Conservation (phyloP, 169 alveolate genomes). For the Amoebophrya sp. region DNA sequence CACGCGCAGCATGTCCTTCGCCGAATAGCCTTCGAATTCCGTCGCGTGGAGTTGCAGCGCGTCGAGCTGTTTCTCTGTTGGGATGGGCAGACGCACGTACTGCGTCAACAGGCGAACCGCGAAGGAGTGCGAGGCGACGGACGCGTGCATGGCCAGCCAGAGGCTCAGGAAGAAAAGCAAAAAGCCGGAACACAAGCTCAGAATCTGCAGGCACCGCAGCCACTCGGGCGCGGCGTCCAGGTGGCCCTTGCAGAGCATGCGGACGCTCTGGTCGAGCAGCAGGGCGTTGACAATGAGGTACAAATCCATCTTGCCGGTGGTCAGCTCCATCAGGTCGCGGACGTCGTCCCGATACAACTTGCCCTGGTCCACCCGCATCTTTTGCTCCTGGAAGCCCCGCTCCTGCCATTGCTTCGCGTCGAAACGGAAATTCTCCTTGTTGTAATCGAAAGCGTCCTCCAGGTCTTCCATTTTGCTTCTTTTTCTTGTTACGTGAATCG, state of each 20-base stretch:
- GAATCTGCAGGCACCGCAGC: not conserved
- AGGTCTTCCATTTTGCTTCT: not conserved
- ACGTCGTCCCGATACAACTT: not conserved
- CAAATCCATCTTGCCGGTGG: not conserved
- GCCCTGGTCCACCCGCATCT: not conserved
- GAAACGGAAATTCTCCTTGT: not conserved
- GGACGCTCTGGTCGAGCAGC: not conserved
- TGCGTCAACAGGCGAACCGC: not conserved
- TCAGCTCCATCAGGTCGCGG: conserved; percentile 23
- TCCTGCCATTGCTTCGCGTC: conserved; percentile 24
- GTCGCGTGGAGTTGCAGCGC: not conserved
- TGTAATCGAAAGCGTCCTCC: not conserved
- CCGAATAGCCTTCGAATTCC: not conserved
- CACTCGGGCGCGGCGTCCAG: conserved; percentile 20
- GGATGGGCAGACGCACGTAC: not conserved
- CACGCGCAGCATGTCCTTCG: not conserved
- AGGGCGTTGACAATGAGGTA: not conserved
- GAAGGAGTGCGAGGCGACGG: conserved; percentile 16
- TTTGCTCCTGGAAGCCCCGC: conserved; percentile 21
- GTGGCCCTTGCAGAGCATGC: not conserved
- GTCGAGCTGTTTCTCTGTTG: not conserved
- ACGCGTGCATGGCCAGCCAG: conserved; percentile 26
- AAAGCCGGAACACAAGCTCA: not conserved
- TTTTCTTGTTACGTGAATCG: too few relatives aligned
- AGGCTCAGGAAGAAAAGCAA: not conserved